Base-by-base conservation (phyloP, 1,139 yeast species). In the Martiniozyma asiatica region DNA sequence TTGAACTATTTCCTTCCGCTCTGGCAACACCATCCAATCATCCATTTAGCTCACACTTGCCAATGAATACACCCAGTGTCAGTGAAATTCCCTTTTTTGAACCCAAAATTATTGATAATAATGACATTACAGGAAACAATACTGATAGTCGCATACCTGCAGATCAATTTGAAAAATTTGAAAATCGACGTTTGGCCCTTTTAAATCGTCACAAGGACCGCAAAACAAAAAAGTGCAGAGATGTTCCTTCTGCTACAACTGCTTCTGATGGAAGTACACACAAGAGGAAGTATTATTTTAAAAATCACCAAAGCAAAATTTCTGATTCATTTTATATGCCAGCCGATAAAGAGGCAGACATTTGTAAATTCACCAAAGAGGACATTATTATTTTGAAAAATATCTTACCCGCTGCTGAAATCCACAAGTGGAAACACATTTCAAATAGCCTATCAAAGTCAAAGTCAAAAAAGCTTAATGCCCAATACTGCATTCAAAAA, bases 391-490 rank as follows among this genome's bases (percentile, higher is more conserved):
- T 50, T 4, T 16, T 53, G 17, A 45, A 47, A 26, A 40, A 39
- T 16, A 26, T 53, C 10, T 35, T 53, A 18, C 51, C 55, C 2
- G 17, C 38, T 13, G 51, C 54, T 4, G 58, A 53, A 35, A 35
- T 38, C 6, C 55, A 51, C 29, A 53, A 53, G 29, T 53, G 56
- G 56, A 53, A 52, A 27, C 42, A 41, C 22, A 28, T 50, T 6
- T 44, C 56, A 3, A 48, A 47, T 29, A 45, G 40, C 31, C 25
- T 51, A 5, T 50, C 56, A 3, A 51, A 50, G 27, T 18, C 30
- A 24, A 37, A 50, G 34, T 43, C 50, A 11, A 51, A 50, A 32
- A 53, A 52, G 26, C 24, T 52, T 14, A 47, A 35, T 17, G 25
- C 52, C 3, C 56, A 52, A 13, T 49, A 38, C 31, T 47, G 52